phyloP scores from a whole-genome alignment of 2,329 filamentous ascomycete genomes.

The Aspergillus hortae region DNA sequence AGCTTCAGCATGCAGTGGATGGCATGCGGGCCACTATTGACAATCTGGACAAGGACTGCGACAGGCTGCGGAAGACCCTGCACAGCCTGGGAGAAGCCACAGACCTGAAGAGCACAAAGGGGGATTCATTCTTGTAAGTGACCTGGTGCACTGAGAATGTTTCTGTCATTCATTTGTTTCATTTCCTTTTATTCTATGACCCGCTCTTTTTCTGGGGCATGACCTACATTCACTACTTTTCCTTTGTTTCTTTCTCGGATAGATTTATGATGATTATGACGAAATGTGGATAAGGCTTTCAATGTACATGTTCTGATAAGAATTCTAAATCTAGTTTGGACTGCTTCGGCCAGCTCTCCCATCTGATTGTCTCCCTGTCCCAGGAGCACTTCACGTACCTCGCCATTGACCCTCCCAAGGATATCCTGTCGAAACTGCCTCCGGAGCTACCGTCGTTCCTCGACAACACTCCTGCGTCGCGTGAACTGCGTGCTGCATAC shows the following conservation, averaged over 20 bases:
- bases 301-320: conserved; percentile 44
- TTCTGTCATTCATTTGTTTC: conserved; percentile 10
- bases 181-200: conserved; percentile 8
- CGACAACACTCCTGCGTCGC: conserved; percentile 50
- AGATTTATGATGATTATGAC: conserved; percentile 21
- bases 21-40: conserved; percentile 48
- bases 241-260: conserved; percentile 15
- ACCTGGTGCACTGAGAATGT: conserved; percentile 23
- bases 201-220: background rate
- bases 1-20: conserved; percentile 42
- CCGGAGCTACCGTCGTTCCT: conserved; percentile 53
- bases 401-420: conserved; percentile 48
- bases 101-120: conserved; percentile 47
- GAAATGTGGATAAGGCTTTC: conserved; percentile 32
- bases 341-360: conserved; percentile 50
- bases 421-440: conserved; percentile 51
- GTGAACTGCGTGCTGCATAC: conserved; percentile 52
- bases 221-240: conserved; percentile 11
- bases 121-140: conserved; percentile 51
- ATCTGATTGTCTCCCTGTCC: conserved; percentile 50
- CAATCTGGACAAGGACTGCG: conserved; percentile 49
- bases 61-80: conserved; percentile 48
- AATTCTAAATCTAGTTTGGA: conserved; percentile 44
- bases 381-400: conserved; percentile 52
- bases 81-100: conserved; percentile 51